A percentile compares a stretch with the other conserved stretches of the same genome.
Evolutionary conservation across 108 stramenopile species (phyloP).

Genomic region (Conticribra weissflogii): DNA sequence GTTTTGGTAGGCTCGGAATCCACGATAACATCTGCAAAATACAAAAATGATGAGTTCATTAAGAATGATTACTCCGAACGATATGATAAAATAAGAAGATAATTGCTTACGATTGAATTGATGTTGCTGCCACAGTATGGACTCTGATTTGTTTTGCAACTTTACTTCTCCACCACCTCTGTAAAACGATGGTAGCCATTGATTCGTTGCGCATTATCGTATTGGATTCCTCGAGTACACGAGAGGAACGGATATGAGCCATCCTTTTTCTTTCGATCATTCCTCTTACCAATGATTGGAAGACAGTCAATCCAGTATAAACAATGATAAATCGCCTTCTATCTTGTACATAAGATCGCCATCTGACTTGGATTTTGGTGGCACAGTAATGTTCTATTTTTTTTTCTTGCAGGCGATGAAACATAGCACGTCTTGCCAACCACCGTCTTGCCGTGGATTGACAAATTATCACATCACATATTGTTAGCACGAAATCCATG

Average conservation of each 20-base stretch:
- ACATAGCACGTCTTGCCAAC: conserved; percentile 4
- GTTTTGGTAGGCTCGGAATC: conserved; percentile 24
- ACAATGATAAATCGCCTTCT: neutral
- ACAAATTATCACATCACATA: conserved; percentile 62
- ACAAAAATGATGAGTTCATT: neutral
- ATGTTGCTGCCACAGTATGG: conserved; percentile 34
- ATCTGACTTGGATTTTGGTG: conserved; percentile 3
- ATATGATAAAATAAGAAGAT: neutral
- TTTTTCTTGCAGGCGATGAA: neutral
- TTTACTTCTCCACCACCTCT: conserved; percentile 30
- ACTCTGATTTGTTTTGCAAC: too few species aligned
- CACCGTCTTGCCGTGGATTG: conserved; percentile 53
- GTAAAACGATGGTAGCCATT: neutral
- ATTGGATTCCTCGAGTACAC: conserved; percentile 8
- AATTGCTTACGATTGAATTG: conserved; percentile 20
- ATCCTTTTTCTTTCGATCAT: conserved; percentile 15
- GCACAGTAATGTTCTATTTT: neutral
- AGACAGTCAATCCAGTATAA: neutral
- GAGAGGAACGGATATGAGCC: neutral
- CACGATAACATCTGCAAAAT: conserved; percentile 28
- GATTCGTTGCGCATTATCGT: conserved; percentile 7
- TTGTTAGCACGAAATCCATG: conserved; percentile 50
- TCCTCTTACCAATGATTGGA: neutral
- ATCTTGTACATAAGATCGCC: neutral
- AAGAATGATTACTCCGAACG: neutral